These are phyloP conservation scores for Fusarium guadeloupense DNA, from an alignment of 2,329 filamentous ascomycete genomes.

Conservation along the genomic window DNA sequence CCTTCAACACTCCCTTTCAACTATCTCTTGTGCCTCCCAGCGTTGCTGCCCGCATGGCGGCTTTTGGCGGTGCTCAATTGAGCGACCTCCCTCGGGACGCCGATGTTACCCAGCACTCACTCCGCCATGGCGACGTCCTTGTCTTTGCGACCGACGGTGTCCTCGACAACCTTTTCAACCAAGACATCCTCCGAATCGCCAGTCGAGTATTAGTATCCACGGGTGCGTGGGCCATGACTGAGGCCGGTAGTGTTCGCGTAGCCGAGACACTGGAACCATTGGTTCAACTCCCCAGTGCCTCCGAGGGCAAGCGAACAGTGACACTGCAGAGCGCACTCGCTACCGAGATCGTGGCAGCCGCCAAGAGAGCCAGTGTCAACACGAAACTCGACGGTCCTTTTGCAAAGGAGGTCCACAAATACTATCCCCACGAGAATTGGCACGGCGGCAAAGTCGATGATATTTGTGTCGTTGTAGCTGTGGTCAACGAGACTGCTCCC, in stretches of 20 bases:
- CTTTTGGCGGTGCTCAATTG: slow-evolving; percentile 84
- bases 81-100: slow-evolving; percentile 87
- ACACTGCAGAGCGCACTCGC: slow-evolving; percentile 83
- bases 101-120: slow-evolving; percentile 76
- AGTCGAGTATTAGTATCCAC: slow-evolving; percentile 77
- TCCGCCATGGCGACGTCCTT: slow-evolving; percentile 93
- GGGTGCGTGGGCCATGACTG: slow-evolving; percentile 77
- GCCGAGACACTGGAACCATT: slow-evolving; percentile 65
- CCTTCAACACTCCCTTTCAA: slow-evolving; percentile 97
- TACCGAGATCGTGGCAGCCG: slow-evolving; percentile 79
- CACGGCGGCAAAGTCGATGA: slow-evolving; percentile 95
- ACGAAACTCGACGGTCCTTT: slow-evolving; percentile 88
- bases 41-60: slow-evolving; percentile 79
- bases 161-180: slow-evolving; percentile 93
- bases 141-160: slow-evolving; percentile 94
- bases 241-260: slow-evolving; percentile 68
- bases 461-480: slow-evolving; percentile 84
- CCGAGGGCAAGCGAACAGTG: slow-evolving; percentile 44
- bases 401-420: slow-evolving; percentile 89
- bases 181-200: slow-evolving; percentile 85
- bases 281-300: slow-evolving; percentile 43
- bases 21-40: slow-evolving; percentile 85
- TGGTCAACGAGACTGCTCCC: slow-evolving; percentile 72
- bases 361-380: slow-evolving; percentile 86
- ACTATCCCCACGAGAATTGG: slow-evolving; percentile 87